Evolutionary conservation across 805 yeast species (phyloP), one percentile per base, ranked within the genome.

Genomic region (Saturnispora halmiae): DNA sequence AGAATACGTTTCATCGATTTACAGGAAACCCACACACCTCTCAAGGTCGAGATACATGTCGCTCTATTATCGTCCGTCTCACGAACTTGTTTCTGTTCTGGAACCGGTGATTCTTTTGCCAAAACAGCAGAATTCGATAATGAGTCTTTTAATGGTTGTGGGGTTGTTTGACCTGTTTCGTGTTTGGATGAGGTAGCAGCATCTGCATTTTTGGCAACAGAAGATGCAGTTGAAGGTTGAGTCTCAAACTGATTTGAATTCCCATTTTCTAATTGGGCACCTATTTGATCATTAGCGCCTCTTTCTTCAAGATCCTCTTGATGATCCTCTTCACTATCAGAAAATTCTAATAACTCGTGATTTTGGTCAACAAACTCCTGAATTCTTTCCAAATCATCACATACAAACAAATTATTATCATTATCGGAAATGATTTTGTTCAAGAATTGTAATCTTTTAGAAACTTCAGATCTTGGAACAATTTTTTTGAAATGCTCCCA

Each of bases 341-440:
- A 34, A 25, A 38, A 44, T 11, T 35, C 31, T 5, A 32, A 21
- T 8, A 49, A 39, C 18, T 33, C 32, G 5, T 34, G 31, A 11
- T 37, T 40, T 13, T 34, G 19, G 2, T 31, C 24, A 35, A 43
- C 40, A 6, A 41, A 35, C 3, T 29, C 31, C 4, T 34, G 32
- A 3, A 51, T 44, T 10, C 34, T 16, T n/a, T 43, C 47, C 13
- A 46, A 36, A 21, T 42, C 36, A 21, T 45, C 51, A 31, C 50
- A 51, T 16, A 48, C 32, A 36, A 41, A 55, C 7, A 55, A 16
- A 18, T 32, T 39, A 6, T 41, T 38, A 7, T 43, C 42, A 7
- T 56, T 56, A 46, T 55, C 60, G 6, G 56, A 53, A 6, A 55
- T 43, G 2, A 54, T 19, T 2, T 43, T 40, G 20, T 54, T 54